Evolutionary conservation across 2,329 filamentous ascomycete species (phyloP), one percentile per base, ranked within the genome.

Genomic region (Pyrenophora teres): DNA sequence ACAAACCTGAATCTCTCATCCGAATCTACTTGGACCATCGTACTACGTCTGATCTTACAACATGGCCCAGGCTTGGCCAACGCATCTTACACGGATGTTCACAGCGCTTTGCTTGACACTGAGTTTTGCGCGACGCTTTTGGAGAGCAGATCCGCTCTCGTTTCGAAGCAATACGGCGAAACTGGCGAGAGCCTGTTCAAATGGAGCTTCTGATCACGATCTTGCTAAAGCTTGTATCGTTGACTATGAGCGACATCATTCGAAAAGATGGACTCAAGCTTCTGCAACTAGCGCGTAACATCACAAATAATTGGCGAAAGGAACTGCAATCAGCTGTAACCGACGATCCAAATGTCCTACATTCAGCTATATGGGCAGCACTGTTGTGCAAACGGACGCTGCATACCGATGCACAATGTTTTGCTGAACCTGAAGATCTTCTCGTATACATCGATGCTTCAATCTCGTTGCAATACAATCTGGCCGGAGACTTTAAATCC

Each of bases 1-100:
- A 77, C 80, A 69, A 83, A 40, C 52, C 44, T 90, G 3, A 87
- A 88, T 54, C 83, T 89, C 54, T 83, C 81, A 25, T 78, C 77
- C 0, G 77, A 82, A 25, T 75, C 78, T 0, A 82, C 81, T 0
- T 75, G 76, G 25, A 52, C 72, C 0, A 57, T 87, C 0, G 63
- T 89, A 1, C 70, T 73, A 1, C 80, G 82, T 7, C 70, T 89
- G 1, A 73, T 78, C 0, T 54, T 81, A 0, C 81, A 89, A 56
- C 78, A 76, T 1, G 87, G 87, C 0, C 84, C 84, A 59, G 65
- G 16, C 62, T 73, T 37, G 2, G 36, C 42, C 0, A 30, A 32
- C 0, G 40, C 6, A 3, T 41, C 44, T 61, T 41, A 39, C 9
- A 76, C 86, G 1, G 64, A 73, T 3, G 63, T 76, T 0, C 85